phyloP scores from a whole-genome alignment of 2,329 filamentous ascomycete species.

The Penicillium sp. region DNA sequence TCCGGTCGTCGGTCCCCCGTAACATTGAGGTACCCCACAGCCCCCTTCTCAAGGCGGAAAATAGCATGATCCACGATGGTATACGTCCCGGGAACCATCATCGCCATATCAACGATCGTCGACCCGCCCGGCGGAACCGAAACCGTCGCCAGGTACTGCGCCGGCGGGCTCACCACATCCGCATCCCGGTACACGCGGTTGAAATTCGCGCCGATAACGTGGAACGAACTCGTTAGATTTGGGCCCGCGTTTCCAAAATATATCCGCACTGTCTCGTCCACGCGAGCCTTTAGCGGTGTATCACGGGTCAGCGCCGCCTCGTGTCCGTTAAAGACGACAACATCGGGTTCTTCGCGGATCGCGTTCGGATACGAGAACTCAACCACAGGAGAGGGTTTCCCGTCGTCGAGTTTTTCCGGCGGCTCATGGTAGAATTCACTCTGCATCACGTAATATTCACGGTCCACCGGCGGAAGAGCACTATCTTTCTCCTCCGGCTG shows the following conservation, averaged over 20 bases:
- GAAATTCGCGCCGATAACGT: slow-evolving; percentile 39
- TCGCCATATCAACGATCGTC: slow-evolving; percentile 39
- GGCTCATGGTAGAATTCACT: slow-evolving; percentile 46
- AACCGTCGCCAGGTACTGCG: slow-evolving; percentile 31
- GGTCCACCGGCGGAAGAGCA: slow-evolving; percentile 34
- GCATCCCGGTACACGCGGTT: slow-evolving; percentile 36
- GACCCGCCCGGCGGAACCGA: slow-evolving; percentile 35
- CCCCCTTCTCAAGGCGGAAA: slow-evolving; percentile 41
- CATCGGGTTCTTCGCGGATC: slow-evolving; percentile 37
- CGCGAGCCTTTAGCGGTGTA: slow-evolving; percentile 35
- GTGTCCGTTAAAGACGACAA: slow-evolving; percentile 41
- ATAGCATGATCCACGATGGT: slow-evolving; percentile 42
- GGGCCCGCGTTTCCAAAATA: slow-evolving; percentile 44
- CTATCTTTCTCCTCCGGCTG: slow-evolving; percentile 32
- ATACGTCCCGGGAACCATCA: slow-evolving; percentile 40
- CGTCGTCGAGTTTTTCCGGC: slow-evolving; percentile 38
- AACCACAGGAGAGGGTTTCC: slow-evolving; percentile 33
- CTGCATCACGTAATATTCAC: slow-evolving; percentile 46
- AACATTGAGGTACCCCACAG: slow-evolving; percentile 42
- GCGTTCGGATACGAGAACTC: slow-evolving; percentile 43
- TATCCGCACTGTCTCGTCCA: slow-evolving; percentile 38
- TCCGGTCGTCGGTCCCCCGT: slow-evolving; percentile 34
- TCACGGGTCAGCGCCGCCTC: slow-evolving; percentile 37
- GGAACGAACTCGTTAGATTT: slow-evolving; percentile 41
- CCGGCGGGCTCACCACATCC: slow-evolving; percentile 38